Evolutionary conservation across 257 asterid species (phyloP).

Genomic region (Cinchona pubescens): DNA sequence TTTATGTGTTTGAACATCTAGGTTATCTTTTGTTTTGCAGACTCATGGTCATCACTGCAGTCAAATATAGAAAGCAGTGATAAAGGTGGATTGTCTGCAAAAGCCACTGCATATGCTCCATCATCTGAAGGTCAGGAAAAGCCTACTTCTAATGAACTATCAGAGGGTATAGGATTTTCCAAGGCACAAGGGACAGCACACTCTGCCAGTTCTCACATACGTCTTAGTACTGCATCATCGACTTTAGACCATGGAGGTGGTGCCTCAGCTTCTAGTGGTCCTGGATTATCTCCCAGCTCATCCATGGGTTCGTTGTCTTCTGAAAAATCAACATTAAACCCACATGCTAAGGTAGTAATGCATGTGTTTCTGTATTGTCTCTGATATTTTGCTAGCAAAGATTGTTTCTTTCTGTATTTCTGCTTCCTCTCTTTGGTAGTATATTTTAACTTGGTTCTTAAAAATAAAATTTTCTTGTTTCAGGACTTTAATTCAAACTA

Average conservation of each 20-base stretch:
- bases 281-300: conserved; percentile 78
- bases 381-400: background rate
- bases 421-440: conserved; percentile 1
- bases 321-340: conserved; percentile 84
- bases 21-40: conserved; percentile 28
- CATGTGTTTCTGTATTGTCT: background rate
- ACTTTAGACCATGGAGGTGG: conserved; percentile 68
- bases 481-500: conserved; percentile 91
- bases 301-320: conserved; percentile 81
- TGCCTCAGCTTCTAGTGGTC: conserved; percentile 62
- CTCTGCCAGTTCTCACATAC: conserved; percentile 37
- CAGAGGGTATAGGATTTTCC: conserved; percentile 43
- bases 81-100: conserved; percentile 50
- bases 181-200: conserved; percentile 43
- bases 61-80: conserved; percentile 44
- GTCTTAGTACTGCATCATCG: conserved; percentile 63
- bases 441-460: background rate
- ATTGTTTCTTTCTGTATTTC: background rate
- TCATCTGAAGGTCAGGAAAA: conserved; percentile 58
- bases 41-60: conserved; percentile 32
- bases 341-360: conserved; percentile 77
- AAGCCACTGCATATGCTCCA: conserved; percentile 58
- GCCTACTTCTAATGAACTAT: conserved; percentile 37
- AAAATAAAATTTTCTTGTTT: conserved; percentile 2
- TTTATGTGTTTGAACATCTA: background rate